These are phyloP conservation scores for Olyra latifolia DNA, from an alignment of 176 grass and related monocot species.

Conservation along the genomic window DNA sequence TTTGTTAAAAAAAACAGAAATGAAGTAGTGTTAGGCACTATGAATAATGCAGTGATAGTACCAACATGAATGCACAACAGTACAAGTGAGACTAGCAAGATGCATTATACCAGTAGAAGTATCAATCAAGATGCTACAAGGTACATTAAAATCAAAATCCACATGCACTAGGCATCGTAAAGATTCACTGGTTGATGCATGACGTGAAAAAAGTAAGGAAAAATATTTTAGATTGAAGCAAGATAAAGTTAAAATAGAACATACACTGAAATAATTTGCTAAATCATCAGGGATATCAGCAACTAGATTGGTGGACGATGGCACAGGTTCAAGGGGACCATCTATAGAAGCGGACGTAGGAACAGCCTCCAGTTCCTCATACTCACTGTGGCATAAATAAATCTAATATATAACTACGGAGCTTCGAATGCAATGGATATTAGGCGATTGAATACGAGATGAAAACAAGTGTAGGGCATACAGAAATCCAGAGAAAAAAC, in stretches of 20 bases:
- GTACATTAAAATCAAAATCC: background rate
- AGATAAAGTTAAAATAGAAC: slow-evolving; percentile 10
- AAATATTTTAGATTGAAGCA: background rate
- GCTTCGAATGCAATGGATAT: background rate
- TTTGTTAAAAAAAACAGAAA: slow-evolving; percentile 31
- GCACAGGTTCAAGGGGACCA: slow-evolving; percentile 62
- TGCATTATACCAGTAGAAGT: slow-evolving; percentile 18
- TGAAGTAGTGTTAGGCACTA: background rate
- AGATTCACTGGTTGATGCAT: background rate
- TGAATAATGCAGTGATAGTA: background rate
- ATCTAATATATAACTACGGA: slow-evolving; percentile 5
- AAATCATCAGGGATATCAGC: slow-evolving; percentile 59
- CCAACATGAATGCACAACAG: background rate
- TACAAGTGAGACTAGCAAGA: background rate
- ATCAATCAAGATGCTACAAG: slow-evolving; percentile 5
- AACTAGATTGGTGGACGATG: slow-evolving; percentile 38
- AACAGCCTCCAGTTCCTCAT: slow-evolving; percentile 80
- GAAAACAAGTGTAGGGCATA: background rate
- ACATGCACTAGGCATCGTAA: background rate
- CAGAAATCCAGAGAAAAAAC: slow-evolving; percentile 31
- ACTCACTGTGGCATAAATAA: slow-evolving; percentile 47
- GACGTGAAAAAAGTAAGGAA: background rate
- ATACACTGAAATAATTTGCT: slow-evolving; percentile 62
- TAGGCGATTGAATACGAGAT: background rate
- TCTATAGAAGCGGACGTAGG: slow-evolving; percentile 70